A percentile compares a stretch with the other conserved stretches of the same genome.
These are phyloP conservation scores for Neurospora cerealis DNA, from an alignment of 495 filamentous ascomycete genomes.

Conservation along the genomic window DNA sequence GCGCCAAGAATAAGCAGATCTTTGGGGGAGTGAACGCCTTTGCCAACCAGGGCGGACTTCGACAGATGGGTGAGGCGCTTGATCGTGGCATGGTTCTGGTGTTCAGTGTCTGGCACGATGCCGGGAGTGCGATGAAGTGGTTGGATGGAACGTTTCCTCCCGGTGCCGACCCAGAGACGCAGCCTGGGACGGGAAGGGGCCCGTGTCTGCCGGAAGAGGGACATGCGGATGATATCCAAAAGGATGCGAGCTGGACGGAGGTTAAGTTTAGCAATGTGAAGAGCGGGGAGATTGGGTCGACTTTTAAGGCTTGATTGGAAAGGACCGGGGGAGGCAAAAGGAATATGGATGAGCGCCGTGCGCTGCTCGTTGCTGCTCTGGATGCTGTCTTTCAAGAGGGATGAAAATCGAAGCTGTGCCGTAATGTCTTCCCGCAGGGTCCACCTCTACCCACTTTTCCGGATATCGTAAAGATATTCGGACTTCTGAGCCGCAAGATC, in stretches of 20 bases:
- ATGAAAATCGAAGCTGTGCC: too few species aligned
- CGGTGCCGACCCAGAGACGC: conserved; percentile 3
- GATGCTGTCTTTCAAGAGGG: too few species aligned
- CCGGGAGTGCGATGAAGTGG: conserved; percentile 57
- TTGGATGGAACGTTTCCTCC: conserved; percentile 30
- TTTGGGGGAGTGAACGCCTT: conserved; percentile 15
- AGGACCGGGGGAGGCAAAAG: background rate
- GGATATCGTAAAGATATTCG: too few species aligned
- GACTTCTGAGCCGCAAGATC: too few species aligned
- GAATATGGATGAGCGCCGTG: too few species aligned
- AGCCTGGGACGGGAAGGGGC: conserved; percentile 45
- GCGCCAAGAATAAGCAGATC: conserved; percentile 26
- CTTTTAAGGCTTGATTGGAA: background rate
- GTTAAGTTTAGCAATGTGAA: conserved; percentile 62
- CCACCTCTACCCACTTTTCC: too few species aligned
- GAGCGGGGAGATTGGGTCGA: conserved; percentile 53
- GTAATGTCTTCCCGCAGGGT: too few species aligned
- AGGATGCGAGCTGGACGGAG: conserved; percentile 35
- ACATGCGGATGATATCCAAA: conserved; percentile 40
- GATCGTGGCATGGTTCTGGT: conserved; percentile 50
- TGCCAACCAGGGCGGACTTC: conserved; percentile 47
- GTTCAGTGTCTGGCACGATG: conserved; percentile 59
- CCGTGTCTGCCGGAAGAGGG: conserved; percentile 48
- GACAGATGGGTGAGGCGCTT: conserved; percentile 48
- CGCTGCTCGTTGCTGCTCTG: background rate